Evolutionary conservation across 2,329 filamentous ascomycete genomes (phyloP).

Genomic region (Penicillium corylophilum): DNA sequence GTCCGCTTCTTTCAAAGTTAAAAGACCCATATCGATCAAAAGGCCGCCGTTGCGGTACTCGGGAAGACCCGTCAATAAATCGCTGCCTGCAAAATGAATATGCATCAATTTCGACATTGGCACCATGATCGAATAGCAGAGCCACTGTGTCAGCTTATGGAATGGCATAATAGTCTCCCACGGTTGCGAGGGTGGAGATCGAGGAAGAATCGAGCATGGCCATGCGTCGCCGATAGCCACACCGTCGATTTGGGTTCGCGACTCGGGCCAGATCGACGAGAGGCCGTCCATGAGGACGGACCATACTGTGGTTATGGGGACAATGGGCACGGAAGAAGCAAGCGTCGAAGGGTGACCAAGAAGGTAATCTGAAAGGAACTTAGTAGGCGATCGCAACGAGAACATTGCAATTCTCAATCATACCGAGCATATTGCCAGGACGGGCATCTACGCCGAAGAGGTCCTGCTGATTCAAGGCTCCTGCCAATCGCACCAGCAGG

Average conservation of each 20-base stretch:
- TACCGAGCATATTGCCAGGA: constrained; percentile 93
- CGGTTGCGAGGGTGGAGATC: constrained; percentile 61
- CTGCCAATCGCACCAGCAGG: constrained; percentile 71
- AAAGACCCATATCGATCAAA: constrained; percentile 77
- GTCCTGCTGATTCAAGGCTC: constrained; percentile 75
- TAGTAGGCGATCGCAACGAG: constrained; percentile 3
- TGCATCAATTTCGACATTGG: constrained; percentile 80
- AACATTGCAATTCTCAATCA: constrained; percentile 24
- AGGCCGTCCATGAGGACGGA: constrained; percentile 84
- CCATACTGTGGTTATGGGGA: constrained; percentile 87
- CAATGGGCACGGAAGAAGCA: constrained; percentile 82
- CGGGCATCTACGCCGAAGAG: constrained; percentile 81
- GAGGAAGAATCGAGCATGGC: constrained; percentile 81
- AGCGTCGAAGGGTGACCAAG: constrained; percentile 86
- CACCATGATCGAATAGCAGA: constrained; percentile 89
- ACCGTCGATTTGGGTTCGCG: constrained; percentile 82
- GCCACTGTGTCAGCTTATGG: constrained; percentile 93
- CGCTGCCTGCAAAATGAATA: constrained; percentile 75
- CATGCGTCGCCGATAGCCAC: constrained; percentile 89
- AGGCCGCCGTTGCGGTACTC: constrained; percentile 92
- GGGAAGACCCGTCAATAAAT: constrained; percentile 81
- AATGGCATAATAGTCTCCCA: constrained; percentile 87
- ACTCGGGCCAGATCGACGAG: constrained; percentile 81
- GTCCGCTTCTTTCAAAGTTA: constrained; percentile 72
- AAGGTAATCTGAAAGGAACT: constrained; percentile 68